Evolutionary conservation across 352 stramenopile genomes (phyloP).

Genomic region (Phytophthora tentaculata): DNA sequence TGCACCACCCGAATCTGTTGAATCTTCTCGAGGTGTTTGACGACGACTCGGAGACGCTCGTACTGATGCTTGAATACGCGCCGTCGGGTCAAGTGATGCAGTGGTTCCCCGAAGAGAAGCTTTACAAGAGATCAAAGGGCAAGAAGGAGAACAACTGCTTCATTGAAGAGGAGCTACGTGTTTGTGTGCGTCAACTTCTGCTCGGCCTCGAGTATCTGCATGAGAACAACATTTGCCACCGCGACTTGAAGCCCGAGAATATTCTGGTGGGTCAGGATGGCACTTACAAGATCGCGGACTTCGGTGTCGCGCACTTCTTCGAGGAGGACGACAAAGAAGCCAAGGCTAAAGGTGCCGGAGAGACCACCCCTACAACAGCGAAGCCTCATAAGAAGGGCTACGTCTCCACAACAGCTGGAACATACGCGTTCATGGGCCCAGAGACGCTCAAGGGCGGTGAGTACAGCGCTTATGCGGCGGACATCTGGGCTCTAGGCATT

Average conservation of each 20-base stretch:
- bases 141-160: slow-evolving; percentile 42
- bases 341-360: slow-evolving; percentile 24
- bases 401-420: slow-evolving; percentile 81
- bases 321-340: slow-evolving; percentile 55
- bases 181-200: slow-evolving; percentile 75
- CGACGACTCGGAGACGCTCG: slow-evolving; percentile 82
- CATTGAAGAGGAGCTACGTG: slow-evolving; percentile 58
- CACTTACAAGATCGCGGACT: slow-evolving; percentile 86
- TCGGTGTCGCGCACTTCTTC: slow-evolving; percentile 86
- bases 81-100: slow-evolving; percentile 85
- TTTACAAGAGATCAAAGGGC: slow-evolving; percentile 54
- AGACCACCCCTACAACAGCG: slow-evolving; percentile 1
- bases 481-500: slow-evolving; percentile 89
- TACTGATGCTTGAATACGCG: slow-evolving; percentile 89
- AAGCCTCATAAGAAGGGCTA: slow-evolving; percentile 69
- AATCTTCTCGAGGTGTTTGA: slow-evolving; percentile 87
- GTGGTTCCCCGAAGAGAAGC: slow-evolving; percentile 63
- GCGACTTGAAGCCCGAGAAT: slow-evolving; percentile 88
- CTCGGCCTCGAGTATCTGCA: slow-evolving; percentile 86
- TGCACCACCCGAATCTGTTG: slow-evolving; percentile 77
- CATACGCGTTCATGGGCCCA: slow-evolving; percentile 86
- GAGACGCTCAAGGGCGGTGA: slow-evolving; percentile 82
- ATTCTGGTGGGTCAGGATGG: slow-evolving; percentile 75
- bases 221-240: slow-evolving; percentile 88
- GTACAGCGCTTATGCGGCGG: slow-evolving; percentile 83